Evolutionary conservation across 1,284 basidiomycete species (phyloP).

Genomic region (Prillingera fragicola): DNA sequence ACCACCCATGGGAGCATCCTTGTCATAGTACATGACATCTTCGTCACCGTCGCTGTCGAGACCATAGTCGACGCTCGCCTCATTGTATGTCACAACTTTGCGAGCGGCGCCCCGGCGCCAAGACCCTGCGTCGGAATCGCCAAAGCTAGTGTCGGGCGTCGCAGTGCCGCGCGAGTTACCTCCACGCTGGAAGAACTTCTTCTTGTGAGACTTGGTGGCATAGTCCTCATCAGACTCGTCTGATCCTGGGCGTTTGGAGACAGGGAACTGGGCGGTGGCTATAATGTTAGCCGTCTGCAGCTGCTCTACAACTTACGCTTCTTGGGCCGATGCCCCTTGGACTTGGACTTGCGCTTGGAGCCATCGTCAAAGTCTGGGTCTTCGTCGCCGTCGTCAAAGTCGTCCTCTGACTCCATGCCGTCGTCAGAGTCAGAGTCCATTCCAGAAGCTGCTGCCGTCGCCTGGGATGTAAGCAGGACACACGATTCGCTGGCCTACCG

Average conservation of each 20-base stretch:
- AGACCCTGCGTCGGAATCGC: constrained; percentile 52
- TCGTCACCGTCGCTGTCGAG: constrained; percentile 70
- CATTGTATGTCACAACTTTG: constrained; percentile 71
- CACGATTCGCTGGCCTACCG: too few species aligned
- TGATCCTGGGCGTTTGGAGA: constrained; percentile 24
- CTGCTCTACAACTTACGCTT: constrained; percentile 5
- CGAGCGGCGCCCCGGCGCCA: constrained; percentile 74
- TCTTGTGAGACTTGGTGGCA: constrained; percentile 76
- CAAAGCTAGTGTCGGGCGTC: constrained; percentile 35
- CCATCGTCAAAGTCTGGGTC: constrained; percentile 36
- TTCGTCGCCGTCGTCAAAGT: constrained; percentile 29
- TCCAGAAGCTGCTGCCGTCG: constrained; percentile 1
- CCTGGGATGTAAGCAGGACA: not conserved
- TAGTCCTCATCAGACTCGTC: constrained; percentile 74
- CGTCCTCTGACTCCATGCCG: constrained; percentile 19
- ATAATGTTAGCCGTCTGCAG: not conserved
- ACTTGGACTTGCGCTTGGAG: constrained; percentile 28
- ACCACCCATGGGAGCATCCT: constrained; percentile 44
- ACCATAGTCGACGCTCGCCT: constrained; percentile 48
- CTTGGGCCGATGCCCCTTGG: constrained; percentile 18
- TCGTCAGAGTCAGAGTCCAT: constrained; percentile 17
- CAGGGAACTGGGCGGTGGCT: constrained; percentile 18
- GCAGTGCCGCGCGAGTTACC: constrained; percentile 43
- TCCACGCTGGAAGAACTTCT: constrained; percentile 57
- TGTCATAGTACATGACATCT: constrained; percentile 61